Base-by-base conservation (phyloP, 805 yeast genomes). In the Saccharomycopsis javanensis region DNA sequence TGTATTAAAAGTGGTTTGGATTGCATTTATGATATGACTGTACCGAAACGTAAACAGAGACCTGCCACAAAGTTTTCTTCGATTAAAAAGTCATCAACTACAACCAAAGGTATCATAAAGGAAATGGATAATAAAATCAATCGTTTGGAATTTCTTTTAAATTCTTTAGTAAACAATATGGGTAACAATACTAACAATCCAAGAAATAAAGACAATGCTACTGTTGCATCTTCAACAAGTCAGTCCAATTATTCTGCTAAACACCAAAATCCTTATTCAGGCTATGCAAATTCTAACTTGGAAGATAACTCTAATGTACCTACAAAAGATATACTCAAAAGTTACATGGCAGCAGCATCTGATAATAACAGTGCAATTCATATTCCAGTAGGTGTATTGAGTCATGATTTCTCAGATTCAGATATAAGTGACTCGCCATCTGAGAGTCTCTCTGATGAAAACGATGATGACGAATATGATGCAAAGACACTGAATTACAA, bases 11-110 rank as follows among this genome's bases (percentile, higher is more conserved):
- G 70, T 53, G 66, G 66, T 27, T 59, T 65, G 3, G 54, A 54
- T 2, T 79, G 83, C 62, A 62, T 72, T 0, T 72, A 72, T 54
- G 64, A 64, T 45, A 67, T 70, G 56, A 65, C 71, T n/a, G 65
- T 68, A 31, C 15, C 53, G 28, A 33, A 28, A 34, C 27, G 46
- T 20, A 52, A 33, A 31, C 53, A 37, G 11, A 42, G 48, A 7
- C 48, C 27, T 1, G 48, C 15, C 2, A 13, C 48, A 18, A 42
- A 42, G 28, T 16, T 42, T 18, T 18, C 48, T 20, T 18, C 48
- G 23, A 11, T 42, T n/a, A 42, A 42, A 13, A 55, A 34, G 18
- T 25, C 54, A 8, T 31, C 50, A 16, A 37, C 54, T 16, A 23
- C 25, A 42, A 50, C 54, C 5, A 42, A 42, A 20, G 48, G 48